Base-by-base conservation (phyloP, 768 basidiomycete species). In the Kwoniella newhampshirensis region DNA sequence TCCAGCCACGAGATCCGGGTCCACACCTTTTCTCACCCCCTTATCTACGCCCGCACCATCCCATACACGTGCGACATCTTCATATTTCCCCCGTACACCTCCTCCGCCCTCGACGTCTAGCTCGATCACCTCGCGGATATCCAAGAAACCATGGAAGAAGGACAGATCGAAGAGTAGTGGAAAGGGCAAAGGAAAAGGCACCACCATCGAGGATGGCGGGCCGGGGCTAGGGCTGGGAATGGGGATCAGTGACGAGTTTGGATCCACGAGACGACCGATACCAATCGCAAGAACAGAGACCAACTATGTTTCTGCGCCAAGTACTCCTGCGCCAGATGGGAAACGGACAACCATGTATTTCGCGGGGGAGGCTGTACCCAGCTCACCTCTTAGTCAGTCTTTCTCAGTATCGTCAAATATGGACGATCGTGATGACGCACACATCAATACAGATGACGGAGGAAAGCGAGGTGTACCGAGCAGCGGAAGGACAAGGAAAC, bases 91-190 rank as follows among this genome's bases (percentile, higher is more conserved):
- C 21, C 21, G 17, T n/a, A 36, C 64, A 59, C 13, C 37, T 47
- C 44, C 61, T 17, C 49, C 60, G 3, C 42, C 61, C 4, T 35
- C 56, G 4, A 37, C 48, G 9, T 41, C 20, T 43, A 51, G 21
- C 23, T 58, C 56, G 17, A 51, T 47, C 27, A 17, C 54, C 9
- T 61, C 59, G 1, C 7, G 26, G 13, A 51, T 26, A 26, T 46
- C 49, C 17, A 15, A 26, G 4, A 50, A 35, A 51, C n/a, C 48
- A 32, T 44, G 48, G 46, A 53, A 40, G 41, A 53, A 23, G 23
- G 23, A 15, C 2, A 50, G 50, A 12, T 15, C n/a, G 0, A 46
- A 57, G 21, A 27, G n/a, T 21, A 42, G 26, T 23, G 18, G 9
- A 8, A 41, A n/a, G 27, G 32, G 9, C 7, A 52, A 48, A 60